Conservation (phyloP, 2,329 filamentous ascomycete species). For the Colletotrichum musicola region DNA sequence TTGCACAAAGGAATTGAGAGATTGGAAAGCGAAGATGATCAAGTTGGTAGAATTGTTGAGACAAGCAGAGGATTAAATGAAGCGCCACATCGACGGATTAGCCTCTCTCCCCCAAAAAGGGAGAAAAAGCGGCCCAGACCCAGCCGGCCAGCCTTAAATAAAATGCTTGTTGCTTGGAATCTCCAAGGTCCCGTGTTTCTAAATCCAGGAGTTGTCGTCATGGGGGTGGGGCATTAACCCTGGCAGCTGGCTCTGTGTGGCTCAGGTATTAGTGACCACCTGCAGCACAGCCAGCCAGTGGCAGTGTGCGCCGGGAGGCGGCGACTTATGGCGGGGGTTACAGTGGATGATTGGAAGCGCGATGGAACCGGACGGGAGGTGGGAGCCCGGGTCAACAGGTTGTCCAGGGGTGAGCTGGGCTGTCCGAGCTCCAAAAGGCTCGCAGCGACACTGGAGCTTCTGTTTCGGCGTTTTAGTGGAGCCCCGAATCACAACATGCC, state of each 20-base stretch:
- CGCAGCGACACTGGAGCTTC: background rate
- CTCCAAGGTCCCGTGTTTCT: conserved; percentile 32
- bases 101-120: background rate
- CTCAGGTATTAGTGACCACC: conserved; percentile 13
- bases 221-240: conserved; percentile 24
- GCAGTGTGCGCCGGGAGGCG: background rate
- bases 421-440: background rate
- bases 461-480: background rate
- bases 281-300: conserved; percentile 16
- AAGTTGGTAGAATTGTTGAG: background rate
- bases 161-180: conserved; percentile 26
- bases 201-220: conserved; percentile 36
- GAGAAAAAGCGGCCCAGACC: conserved; percentile 25
- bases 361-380: conserved; percentile 10
- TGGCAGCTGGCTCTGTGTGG: conserved; percentile 14
- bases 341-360: too few species aligned
- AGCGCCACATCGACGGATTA: background rate
- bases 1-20: background rate
- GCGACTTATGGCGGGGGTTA: background rate
- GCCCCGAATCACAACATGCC: background rate
- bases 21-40: background rate
- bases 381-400: background rate
- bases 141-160: conserved; percentile 30
- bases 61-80: background rate
- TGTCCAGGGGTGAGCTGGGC: conserved; percentile 1